Conservation (phyloP, 1,284 basidiomycete species). For the Heterobasidion parviporum region DNA sequence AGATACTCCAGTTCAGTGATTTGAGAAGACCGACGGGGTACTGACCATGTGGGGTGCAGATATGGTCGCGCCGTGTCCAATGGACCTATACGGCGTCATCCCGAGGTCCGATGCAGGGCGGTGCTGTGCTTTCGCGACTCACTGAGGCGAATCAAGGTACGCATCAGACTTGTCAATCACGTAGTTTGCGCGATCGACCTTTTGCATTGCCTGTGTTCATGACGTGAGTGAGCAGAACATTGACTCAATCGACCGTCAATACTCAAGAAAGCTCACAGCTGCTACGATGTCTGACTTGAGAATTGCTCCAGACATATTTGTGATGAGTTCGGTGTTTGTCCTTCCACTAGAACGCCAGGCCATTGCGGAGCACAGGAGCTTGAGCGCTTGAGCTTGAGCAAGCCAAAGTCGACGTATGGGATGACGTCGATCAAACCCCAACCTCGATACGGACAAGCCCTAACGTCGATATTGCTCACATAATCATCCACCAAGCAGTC, state of each 20-base stretch:
- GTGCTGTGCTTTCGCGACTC: constrained; percentile 18
- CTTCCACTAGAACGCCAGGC: constrained; percentile 74
- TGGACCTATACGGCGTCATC: constrained; percentile 37
- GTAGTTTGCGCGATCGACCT: constrained; percentile 71
- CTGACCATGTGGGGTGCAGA: constrained; percentile 85
- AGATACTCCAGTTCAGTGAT: background rate
- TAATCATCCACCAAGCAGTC: background rate
- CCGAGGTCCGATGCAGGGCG: background rate
- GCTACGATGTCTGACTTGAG: constrained; percentile 45
- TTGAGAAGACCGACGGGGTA: constrained; percentile 2
- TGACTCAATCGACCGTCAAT: background rate
- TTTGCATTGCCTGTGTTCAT: constrained; percentile 53
- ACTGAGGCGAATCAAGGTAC: constrained; percentile 80
- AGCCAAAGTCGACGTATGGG: background rate
- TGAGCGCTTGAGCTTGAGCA: background rate
- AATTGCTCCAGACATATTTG: constrained; percentile 48
- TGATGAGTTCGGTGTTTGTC: constrained; percentile 65
- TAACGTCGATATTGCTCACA: background rate
- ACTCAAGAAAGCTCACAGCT: constrained; percentile 24
- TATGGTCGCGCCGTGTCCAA: constrained; percentile 80
- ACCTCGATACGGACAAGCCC: background rate
- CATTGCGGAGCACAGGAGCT: constrained; percentile 29
- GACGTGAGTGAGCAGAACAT: background rate
- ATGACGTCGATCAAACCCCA: background rate
- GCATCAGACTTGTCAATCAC: constrained; percentile 45